A percentile compares a stretch with the other conserved stretches of the same genome.
phyloP scores from a whole-genome alignment of 306 rosid species.

The Sindora glabra region DNA sequence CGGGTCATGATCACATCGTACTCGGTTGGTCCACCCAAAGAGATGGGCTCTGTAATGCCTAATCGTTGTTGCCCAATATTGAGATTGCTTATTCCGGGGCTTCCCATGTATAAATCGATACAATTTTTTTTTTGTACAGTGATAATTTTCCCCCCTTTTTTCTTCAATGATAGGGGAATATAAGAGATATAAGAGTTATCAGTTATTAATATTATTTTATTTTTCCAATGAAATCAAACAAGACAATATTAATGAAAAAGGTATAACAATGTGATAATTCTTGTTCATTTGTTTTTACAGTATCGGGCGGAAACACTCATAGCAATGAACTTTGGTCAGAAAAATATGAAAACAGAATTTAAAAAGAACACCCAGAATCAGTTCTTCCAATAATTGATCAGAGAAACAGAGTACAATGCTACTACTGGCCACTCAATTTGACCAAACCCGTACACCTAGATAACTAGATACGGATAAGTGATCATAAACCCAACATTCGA shows the following conservation, averaged over 20 bases:
- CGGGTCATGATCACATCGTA: conserved; percentile 59
- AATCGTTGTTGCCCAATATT: conserved; percentile 66
- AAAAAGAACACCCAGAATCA: conserved; percentile 26
- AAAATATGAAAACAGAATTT: conserved; percentile 12
- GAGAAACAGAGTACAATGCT: conserved; percentile 33
- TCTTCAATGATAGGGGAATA: conserved; percentile 23
- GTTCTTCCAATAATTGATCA: conserved; percentile 6
- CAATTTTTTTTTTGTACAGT: conserved; percentile 2
- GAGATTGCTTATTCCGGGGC: conserved; percentile 50
- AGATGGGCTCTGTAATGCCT: conserved; percentile 92
- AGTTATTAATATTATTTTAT: conserved; percentile 19
- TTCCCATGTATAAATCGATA: conserved; percentile 47
- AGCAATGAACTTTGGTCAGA: conserved; percentile 28
- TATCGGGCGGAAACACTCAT: conserved; percentile 19
- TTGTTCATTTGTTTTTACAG: conserved; percentile 55
- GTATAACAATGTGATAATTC: conserved; percentile 37
- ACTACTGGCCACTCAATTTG: conserved; percentile 12
- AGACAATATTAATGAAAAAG: conserved; percentile 13
- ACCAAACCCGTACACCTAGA: conserved; percentile 28
- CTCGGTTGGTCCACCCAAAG: conserved; percentile 88
- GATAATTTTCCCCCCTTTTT: too few species aligned
- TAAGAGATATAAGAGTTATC: conserved; percentile 12
- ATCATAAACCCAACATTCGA: neutral
- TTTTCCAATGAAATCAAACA: conserved; percentile 19
- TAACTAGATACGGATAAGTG: neutral